Conservation (phyloP, 1,139 yeast species). For the Pichia sp. region DNA sequence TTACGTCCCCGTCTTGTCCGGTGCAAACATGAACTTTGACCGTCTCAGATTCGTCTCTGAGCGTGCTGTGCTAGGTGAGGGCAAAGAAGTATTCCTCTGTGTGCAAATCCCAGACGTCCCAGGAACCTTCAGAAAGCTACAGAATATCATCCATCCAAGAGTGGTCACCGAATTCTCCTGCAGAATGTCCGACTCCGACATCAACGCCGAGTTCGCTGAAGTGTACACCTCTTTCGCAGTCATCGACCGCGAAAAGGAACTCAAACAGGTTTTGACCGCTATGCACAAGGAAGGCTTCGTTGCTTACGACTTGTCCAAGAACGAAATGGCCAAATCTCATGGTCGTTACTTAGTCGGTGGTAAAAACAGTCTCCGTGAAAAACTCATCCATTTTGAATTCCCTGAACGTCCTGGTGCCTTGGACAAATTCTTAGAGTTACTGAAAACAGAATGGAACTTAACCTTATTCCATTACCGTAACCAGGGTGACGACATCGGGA, state of each 20-base stretch:
- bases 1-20: slow-evolving; percentile 83
- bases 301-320: slow-evolving; percentile 81
- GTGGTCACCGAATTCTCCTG: slow-evolving; percentile 91
- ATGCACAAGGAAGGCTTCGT: slow-evolving; percentile 49
- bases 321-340: slow-evolving; percentile 92
- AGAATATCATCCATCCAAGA: slow-evolving; percentile 75
- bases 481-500: slow-evolving; percentile 93
- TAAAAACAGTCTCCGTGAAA: slow-evolving; percentile 65
- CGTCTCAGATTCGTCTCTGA: slow-evolving; percentile 95
- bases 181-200: slow-evolving; percentile 40
- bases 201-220: slow-evolving; percentile 48
- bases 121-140: slow-evolving; percentile 79
- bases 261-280: slow-evolving; percentile 40
- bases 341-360: slow-evolving; percentile 97
- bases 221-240: slow-evolving; percentile 88
- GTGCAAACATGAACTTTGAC: slow-evolving; percentile 98
- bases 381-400: slow-evolving; percentile 80
- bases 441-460: slow-evolving; percentile 82
- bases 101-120: slow-evolving; percentile 89
- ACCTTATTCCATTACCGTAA: slow-evolving; percentile 94
- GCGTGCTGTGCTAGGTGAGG: slow-evolving; percentile 96
- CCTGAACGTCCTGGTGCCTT: slow-evolving; percentile 98
- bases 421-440: slow-evolving; percentile 64
- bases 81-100: slow-evolving; percentile 87
- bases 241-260: slow-evolving; percentile 59